Base-by-base conservation (phyloP, 208 protist genomes). In the Trypanosoma caninum region DNA sequence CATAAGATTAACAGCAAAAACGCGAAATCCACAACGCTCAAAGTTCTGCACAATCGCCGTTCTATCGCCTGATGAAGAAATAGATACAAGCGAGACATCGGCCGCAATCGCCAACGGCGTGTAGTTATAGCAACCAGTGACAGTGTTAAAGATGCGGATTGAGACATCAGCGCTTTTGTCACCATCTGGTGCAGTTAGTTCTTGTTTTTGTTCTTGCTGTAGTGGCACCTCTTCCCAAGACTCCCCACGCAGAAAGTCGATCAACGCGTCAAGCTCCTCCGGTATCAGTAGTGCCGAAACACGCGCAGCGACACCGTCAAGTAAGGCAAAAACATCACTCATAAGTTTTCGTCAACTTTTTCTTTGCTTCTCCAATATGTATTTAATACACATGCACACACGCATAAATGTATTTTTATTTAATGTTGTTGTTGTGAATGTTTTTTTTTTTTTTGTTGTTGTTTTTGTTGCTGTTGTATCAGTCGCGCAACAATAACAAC, bases 101-200 rank as follows among this genome's bases (percentile, higher is more conserved):
- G 72, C 67, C 3, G 71, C 84, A 54, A 91, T 86, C 13, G 74
- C 84, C 7, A 91, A 76, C 0, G 84, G 84, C 16, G 86, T 81
- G 54, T 80, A 86, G 25, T 55, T 71, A 31, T 82, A 81, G 66
- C 69, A 80, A 11, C 45, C 40, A 13, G 45, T 59, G 2, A 82
- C 51, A 0, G 59, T 54, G 23, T 76, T 70, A 6, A 74, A 71
- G 46, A 73, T 60, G 20, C 51, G 31, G 18, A 69, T 34, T 27
- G 10, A 20, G 3, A 8, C 14, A 55, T n/a, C 30, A 48, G 44
- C 41, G 4, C 3, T 22, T 52, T 13, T 9, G 59, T 20, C 50
- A 45, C 37, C 6, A 57, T 38, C 18, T 14, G 25, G 31, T 6
- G n/a, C 11, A 31, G 56, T 23, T 40, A 34, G 30, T 6, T 23